A percentile compares a stretch with the other conserved stretches of the same genome.
Evolutionary conservation across 1,284 basidiomycete genomes (phyloP).

Genomic region (Prillingera fragicola): DNA sequence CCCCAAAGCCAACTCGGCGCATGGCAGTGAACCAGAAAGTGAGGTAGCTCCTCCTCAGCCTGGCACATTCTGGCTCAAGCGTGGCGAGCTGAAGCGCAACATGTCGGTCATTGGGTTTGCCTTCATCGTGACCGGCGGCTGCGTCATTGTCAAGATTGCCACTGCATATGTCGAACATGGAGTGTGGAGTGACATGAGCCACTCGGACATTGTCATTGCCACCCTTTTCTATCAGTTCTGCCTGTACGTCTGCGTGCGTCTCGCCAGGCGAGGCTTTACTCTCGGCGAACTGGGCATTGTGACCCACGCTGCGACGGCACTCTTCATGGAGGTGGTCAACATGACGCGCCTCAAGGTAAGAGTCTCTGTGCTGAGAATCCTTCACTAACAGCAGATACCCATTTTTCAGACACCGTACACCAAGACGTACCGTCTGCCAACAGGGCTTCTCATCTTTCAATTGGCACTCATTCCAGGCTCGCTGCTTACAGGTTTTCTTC

Average conservation of each 20-base stretch:
- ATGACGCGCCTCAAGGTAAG: conserved; percentile 71
- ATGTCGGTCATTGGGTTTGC: conserved; percentile 43
- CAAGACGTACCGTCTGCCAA: conserved; percentile 88
- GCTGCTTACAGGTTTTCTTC: conserved; percentile 81
- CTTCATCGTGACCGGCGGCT: conserved; percentile 41
- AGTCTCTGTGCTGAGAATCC: conserved; percentile 8
- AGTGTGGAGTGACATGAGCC: conserved; percentile 58
- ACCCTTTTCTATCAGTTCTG: conserved; percentile 86
- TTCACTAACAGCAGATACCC: conserved; percentile 57
- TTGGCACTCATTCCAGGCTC: conserved; percentile 89
- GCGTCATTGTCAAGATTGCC: conserved; percentile 40
- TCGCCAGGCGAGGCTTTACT: conserved; percentile 89
- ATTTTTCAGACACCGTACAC: conserved; percentile 75
- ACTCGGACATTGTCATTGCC: conserved; percentile 68
- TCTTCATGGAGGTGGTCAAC: conserved; percentile 80
- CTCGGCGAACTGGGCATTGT: conserved; percentile 88
- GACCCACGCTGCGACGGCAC: conserved; percentile 75
- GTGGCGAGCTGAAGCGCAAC: conserved; percentile 44
- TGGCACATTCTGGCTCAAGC: conserved; percentile 38
- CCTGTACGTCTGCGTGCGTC: conserved; percentile 78
- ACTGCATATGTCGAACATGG: conserved; percentile 38
- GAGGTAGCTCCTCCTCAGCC: neutral
- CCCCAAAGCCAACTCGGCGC: too few relatives aligned
- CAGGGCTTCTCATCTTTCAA: conserved; percentile 86
- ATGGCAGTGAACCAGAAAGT: conserved; percentile 17